Conservation (phyloP, 164 flowering plant genomes). For the Vitis rotundifolia region DNA sequence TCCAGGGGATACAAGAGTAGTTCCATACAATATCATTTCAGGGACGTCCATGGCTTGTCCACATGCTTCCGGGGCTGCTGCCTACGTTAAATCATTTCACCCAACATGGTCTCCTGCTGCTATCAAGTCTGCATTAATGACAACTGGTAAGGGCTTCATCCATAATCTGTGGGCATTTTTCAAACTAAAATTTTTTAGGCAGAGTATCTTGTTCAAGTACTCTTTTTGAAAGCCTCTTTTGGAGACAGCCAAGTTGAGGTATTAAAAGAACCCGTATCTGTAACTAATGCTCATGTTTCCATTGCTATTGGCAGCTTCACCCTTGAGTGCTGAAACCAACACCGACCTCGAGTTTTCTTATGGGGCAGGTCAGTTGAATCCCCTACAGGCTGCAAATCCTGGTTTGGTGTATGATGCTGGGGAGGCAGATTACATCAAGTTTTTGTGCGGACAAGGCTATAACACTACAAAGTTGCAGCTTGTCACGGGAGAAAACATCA, state of each 20-base stretch:
- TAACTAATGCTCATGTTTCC: no score
- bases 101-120: no score
- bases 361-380: slow-evolving; percentile 18
- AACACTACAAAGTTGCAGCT: background rate
- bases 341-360: slow-evolving; percentile 15
- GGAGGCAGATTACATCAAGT: slow-evolving; percentile 6
- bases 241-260: no score
- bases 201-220: no score
- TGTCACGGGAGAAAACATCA: slow-evolving; percentile 4
- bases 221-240: no score
- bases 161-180: background rate
- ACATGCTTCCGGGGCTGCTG: no score
- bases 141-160: slow-evolving; percentile 2
- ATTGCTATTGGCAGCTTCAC: background rate
- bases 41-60: no score
- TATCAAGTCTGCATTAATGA: slow-evolving; percentile 10
- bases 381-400: slow-evolving; percentile 8
- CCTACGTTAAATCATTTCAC: no score
- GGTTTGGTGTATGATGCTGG: slow-evolving; percentile 13
- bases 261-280: no score
- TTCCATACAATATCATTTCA: no score
- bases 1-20: slow-evolving; percentile 1
- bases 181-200: no score
- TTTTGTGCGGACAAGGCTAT: slow-evolving; percentile 18
- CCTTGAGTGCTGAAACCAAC: background rate